These are phyloP conservation scores for Apiospora aurea DNA, from an alignment of 2,329 filamentous ascomycete species.

Conservation along the genomic window DNA sequence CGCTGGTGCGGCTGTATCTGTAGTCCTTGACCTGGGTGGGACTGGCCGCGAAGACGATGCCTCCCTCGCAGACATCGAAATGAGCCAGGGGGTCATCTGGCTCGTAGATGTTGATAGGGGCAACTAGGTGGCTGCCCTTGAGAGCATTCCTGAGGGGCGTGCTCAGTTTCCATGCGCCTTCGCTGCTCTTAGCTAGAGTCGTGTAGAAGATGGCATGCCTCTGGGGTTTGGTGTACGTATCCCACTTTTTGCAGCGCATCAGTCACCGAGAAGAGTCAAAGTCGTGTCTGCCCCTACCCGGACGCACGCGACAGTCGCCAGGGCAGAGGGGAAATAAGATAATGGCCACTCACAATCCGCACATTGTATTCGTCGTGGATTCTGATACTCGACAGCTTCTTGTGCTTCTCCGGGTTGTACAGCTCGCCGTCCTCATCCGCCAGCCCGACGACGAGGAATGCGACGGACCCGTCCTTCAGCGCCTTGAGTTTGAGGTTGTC, in stretches of 20 bases:
- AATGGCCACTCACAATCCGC: slow-evolving; percentile 40
- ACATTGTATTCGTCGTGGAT: slow-evolving; percentile 46
- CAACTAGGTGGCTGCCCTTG: slow-evolving; percentile 41
- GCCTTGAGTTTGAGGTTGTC: slow-evolving; percentile 43
- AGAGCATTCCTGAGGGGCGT: slow-evolving; percentile 44
- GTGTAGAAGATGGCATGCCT: slow-evolving; percentile 49
- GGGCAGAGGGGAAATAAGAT: slow-evolving; percentile 12
- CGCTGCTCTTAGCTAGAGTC: slow-evolving; percentile 36
- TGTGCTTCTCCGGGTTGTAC: slow-evolving; percentile 41
- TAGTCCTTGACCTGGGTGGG: slow-evolving; percentile 32
- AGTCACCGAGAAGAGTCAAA: background rate
- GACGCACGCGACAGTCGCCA: background rate
- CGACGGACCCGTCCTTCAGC: slow-evolving; percentile 44
- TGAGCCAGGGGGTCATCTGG: slow-evolving; percentile 32
- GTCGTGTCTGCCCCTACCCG: background rate
- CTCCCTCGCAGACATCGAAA: slow-evolving; percentile 45
- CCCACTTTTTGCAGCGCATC: slow-evolving; percentile 38
- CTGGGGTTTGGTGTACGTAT: slow-evolving; percentile 40
- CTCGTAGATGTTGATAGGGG: slow-evolving; percentile 39
- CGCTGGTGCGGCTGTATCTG: slow-evolving; percentile 28
- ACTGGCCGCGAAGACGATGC: slow-evolving; percentile 44
- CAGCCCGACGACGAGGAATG: slow-evolving; percentile 45
- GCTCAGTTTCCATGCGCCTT: slow-evolving; percentile 41
- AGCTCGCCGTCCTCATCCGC: slow-evolving; percentile 42
- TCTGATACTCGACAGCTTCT: slow-evolving; percentile 39